Evolutionary conservation across 2,329 filamentous ascomycete genomes (phyloP).

Genomic region (Rachicladosporium sp.): DNA sequence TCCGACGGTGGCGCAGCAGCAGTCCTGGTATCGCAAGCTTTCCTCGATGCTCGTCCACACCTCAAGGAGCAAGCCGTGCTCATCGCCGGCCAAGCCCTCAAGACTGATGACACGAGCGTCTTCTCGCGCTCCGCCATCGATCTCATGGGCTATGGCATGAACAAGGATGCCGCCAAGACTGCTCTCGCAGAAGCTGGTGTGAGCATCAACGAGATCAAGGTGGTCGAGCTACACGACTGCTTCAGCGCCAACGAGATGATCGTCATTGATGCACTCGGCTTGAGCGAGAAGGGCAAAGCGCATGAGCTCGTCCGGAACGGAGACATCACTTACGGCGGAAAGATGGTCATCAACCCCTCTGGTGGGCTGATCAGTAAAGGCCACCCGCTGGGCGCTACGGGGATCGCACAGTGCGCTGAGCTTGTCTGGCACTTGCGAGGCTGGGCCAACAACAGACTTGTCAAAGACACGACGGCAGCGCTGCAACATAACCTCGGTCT

Average conservation of each 20-base stretch:
- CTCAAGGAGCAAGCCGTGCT: constrained; percentile 72
- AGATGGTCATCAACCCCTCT: constrained; percentile 78
- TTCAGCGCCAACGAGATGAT: constrained; percentile 94
- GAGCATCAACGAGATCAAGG: constrained; percentile 55
- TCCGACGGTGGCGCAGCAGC: constrained; percentile 85
- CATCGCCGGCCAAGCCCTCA: constrained; percentile 75
- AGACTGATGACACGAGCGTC: constrained; percentile 69
- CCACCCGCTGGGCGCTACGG: constrained; percentile 84
- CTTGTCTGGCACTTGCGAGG: constrained; percentile 90
- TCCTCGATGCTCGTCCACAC: constrained; percentile 74
- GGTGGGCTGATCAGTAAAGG: constrained; percentile 94
- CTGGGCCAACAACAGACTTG: constrained; percentile 82
- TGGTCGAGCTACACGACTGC: constrained; percentile 93
- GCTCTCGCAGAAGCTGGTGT: constrained; percentile 66
- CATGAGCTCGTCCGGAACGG: constrained; percentile 80
- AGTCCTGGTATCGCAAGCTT: constrained; percentile 76
- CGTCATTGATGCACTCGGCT: constrained; percentile 71
- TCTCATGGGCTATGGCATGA: constrained; percentile 82
- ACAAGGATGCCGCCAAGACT: constrained; percentile 51
- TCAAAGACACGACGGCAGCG: constrained; percentile 55
- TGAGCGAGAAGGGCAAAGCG: constrained; percentile 66
- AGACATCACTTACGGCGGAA: constrained; percentile 82
- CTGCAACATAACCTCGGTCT: constrained; percentile 90
- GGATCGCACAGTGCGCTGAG: constrained; percentile 91
- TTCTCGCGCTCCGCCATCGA: constrained; percentile 77